These are phyloP conservation scores for Yamadazyma takamatsuzukensis DNA, from an alignment of 805 yeast species.

Conservation along the genomic window DNA sequence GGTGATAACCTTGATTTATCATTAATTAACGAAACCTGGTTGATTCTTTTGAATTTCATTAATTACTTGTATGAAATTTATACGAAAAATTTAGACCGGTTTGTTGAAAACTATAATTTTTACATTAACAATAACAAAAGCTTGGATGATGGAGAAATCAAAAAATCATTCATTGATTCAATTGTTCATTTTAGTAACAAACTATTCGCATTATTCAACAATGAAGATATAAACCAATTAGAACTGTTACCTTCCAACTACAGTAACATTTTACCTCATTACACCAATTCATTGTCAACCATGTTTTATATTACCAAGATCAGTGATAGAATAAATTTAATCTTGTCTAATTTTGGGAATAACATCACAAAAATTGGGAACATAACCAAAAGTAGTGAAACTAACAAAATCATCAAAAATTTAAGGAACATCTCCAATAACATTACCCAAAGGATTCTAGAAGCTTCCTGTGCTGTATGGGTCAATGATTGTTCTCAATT, in stretches of 20 bases:
- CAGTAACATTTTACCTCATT: slow-evolving; percentile 33
- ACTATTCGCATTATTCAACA: slow-evolving; percentile 27
- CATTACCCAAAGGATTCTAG: slow-evolving; percentile 36
- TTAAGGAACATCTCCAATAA: slow-evolving; percentile 28
- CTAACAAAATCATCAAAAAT: slow-evolving; percentile 33
- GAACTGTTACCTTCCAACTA: slow-evolving; percentile 35
- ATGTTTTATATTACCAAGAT: slow-evolving; percentile 31
- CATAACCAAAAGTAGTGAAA: slow-evolving; percentile 24
- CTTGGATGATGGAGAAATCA: slow-evolving; percentile 30
- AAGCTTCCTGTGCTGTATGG: slow-evolving; percentile 42
- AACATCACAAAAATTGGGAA: slow-evolving; percentile 32
- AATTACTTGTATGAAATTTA: slow-evolving; percentile 30
- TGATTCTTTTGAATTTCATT: slow-evolving; percentile 34
- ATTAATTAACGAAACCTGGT: slow-evolving; percentile 42
- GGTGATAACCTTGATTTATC: slow-evolving; percentile 40
- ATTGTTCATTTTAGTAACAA: slow-evolving; percentile 23
- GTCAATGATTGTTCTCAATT: slow-evolving; percentile 44
- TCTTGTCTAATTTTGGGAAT: slow-evolving; percentile 30
- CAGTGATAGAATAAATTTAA: slow-evolving; percentile 21
- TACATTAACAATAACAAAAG: slow-evolving; percentile 22
- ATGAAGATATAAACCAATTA: slow-evolving; percentile 27
- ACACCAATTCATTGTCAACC: slow-evolving; percentile 39
- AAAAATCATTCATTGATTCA: slow-evolving; percentile 22
- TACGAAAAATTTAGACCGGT: slow-evolving; percentile 25
- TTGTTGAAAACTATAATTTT: slow-evolving; percentile 35